These are phyloP conservation scores for Oryza brachyantha DNA, from an alignment of 176 grass and related monocot genomes.

Conservation along the genomic window DNA sequence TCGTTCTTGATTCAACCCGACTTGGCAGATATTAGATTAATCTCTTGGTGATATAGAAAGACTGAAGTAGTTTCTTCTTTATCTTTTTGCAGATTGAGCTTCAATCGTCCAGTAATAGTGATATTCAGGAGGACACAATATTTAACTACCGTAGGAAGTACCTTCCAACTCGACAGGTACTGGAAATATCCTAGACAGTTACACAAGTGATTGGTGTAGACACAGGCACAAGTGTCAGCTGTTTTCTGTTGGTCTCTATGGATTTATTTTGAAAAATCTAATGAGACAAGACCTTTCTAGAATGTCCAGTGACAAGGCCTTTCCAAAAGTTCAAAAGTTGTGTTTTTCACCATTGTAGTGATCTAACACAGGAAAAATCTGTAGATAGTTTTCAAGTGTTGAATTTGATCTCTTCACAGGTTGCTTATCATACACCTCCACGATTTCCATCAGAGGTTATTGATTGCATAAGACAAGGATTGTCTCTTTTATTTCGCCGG, in stretches of 20 bases:
- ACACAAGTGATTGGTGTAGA: neutral
- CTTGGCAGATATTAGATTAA: neutral
- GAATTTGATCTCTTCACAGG: slow-evolving; percentile 48
- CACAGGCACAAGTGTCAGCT: neutral
- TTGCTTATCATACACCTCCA: slow-evolving; percentile 92
- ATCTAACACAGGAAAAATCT: neutral
- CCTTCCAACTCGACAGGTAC: slow-evolving; percentile 88
- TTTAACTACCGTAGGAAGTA: slow-evolving; percentile 94
- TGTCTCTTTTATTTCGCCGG: slow-evolving; percentile 57
- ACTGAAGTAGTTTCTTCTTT: neutral
- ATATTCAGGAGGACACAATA: slow-evolving; percentile 65
- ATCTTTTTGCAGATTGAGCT: slow-evolving; percentile 61
- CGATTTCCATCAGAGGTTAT: slow-evolving; percentile 74
- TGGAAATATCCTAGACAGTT: neutral
- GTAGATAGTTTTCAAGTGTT: neutral
- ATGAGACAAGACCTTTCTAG: slow-evolving; percentile 4
- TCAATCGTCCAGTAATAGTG: slow-evolving; percentile 40
- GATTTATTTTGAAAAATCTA: neutral
- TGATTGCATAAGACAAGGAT: slow-evolving; percentile 82
- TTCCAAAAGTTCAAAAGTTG: neutral
- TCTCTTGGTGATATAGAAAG: neutral
- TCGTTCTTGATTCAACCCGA: neutral
- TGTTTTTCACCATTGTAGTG: neutral
- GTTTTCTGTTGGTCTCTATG: slow-evolving; percentile 7
- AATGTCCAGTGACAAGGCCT: neutral